Evolutionary conservation across 371 early-diverging fungal species (phyloP).

Genomic region (Mucor ambiguus): DNA sequence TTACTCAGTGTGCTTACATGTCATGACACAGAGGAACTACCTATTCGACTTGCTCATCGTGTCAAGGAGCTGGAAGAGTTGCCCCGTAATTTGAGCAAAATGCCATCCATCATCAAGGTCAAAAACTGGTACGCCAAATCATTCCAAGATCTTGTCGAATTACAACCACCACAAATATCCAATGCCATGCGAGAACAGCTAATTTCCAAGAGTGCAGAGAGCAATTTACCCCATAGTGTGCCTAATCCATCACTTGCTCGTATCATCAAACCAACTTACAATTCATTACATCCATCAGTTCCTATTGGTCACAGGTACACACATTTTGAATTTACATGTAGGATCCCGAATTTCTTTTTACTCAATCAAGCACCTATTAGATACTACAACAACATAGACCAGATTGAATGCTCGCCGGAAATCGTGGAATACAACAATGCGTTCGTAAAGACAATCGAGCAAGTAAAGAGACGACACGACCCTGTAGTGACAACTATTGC

Average conservation of each 20-base stretch:
- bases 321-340: conserved; percentile 12
- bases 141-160: conserved; percentile 75
- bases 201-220: conserved; percentile 17
- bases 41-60: conserved; percentile 92
- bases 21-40: conserved; percentile 75
- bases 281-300: conserved; percentile 23
- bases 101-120: conserved; percentile 89
- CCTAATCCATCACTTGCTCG: conserved; percentile 61
- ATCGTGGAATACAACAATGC: conserved; percentile 75
- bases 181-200: conserved; percentile 34
- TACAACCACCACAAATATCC: conserved; percentile 67
- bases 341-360: not conserved
- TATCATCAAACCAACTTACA: conserved; percentile 15
- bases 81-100: conserved; percentile 84
- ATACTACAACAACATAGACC: conserved; percentile 63
- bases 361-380: conserved; percentile 44
- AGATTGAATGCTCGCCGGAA: conserved; percentile 69
- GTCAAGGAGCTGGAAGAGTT: conserved; percentile 94
- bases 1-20: not conserved
- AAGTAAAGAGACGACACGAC: conserved; percentile 92
- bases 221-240: conserved; percentile 52
- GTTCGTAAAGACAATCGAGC: conserved; percentile 87
- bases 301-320: conserved; percentile 46
- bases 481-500: conserved; percentile 92
- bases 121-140: conserved; percentile 96